These are phyloP conservation scores for Nicotiana rustica DNA, from an alignment of 305 asterid species.

Conservation along the genomic window DNA sequence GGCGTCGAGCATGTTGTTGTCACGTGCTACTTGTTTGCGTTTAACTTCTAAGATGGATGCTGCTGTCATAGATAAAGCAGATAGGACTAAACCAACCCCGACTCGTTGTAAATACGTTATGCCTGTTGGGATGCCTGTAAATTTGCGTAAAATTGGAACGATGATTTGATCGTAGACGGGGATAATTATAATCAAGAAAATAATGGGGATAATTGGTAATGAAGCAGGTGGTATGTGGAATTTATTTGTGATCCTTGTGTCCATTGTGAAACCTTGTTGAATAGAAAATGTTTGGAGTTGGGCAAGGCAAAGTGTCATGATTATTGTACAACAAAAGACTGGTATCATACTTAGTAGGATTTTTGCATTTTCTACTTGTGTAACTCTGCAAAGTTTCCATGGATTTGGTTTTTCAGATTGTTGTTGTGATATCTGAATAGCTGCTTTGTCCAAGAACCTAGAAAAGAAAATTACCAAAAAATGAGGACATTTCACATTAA, in stretches of 20 bases:
- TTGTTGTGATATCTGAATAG: conserved; percentile 47
- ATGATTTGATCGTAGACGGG: conserved; percentile 67
- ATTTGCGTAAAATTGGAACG: conserved; percentile 59
- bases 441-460: conserved; percentile 85
- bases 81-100: conserved; percentile 75
- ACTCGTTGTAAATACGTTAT: conserved; percentile 77
- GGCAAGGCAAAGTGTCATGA: conserved; percentile 83
- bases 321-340: conserved; percentile 69
- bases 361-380: conserved; percentile 87
- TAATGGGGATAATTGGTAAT: conserved; percentile 68
- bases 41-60: conserved; percentile 75
- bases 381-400: conserved; percentile 73
- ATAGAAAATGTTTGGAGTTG: conserved; percentile 86
- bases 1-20: conserved; percentile 62
- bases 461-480: not conserved
- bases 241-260: conserved; percentile 52
- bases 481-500: not conserved
- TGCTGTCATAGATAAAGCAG: conserved; percentile 67
- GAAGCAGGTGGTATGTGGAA: conserved; percentile 78
- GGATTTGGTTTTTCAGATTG: conserved; percentile 40
- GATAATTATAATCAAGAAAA: conserved; percentile 55
- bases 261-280: conserved; percentile 79
- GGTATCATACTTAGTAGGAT: conserved; percentile 70
- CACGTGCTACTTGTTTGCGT: conserved; percentile 60
- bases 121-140: conserved; percentile 77